Evolutionary conservation across 208 protist genomes (phyloP).

Genomic region (Perkinsela sp.): DNA sequence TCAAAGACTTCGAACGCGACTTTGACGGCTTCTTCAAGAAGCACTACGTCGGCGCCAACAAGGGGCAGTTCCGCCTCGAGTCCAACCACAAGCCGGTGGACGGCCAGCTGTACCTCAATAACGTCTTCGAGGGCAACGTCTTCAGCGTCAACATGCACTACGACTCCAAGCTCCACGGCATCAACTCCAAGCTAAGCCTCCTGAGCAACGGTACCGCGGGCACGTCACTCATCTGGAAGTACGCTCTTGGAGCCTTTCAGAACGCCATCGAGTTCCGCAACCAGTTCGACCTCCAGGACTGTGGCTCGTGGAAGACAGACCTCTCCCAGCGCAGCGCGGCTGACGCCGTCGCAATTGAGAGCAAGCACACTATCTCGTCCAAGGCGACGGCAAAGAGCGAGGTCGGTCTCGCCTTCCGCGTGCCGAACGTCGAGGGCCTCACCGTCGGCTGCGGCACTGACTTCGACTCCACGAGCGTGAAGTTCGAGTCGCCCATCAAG

Average conservation of each 20-base stretch:
- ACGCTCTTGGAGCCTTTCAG: not conserved
- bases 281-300: not conserved
- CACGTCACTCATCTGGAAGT: not conserved
- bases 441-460: not conserved
- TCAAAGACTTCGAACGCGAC: conserved; percentile 1
- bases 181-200: not conserved
- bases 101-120: not conserved
- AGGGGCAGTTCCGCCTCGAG: not conserved
- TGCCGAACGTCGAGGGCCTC: not conserved
- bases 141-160: not conserved
- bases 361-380: not conserved
- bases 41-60: not conserved
- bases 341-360: not conserved
- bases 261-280: conserved; percentile 1
- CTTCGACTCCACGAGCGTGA: not conserved
- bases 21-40: not conserved
- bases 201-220: not conserved
- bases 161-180: not conserved
- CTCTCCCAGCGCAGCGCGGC: not conserved
- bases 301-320: not conserved
- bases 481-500: not conserved
- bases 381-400: not conserved
- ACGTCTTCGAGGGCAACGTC: not conserved
- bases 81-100: not conserved
- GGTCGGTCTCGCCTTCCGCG: not conserved